Base-by-base conservation (phyloP, 108 stramenopile species). In the Stephanodiscus triporus region DNA sequence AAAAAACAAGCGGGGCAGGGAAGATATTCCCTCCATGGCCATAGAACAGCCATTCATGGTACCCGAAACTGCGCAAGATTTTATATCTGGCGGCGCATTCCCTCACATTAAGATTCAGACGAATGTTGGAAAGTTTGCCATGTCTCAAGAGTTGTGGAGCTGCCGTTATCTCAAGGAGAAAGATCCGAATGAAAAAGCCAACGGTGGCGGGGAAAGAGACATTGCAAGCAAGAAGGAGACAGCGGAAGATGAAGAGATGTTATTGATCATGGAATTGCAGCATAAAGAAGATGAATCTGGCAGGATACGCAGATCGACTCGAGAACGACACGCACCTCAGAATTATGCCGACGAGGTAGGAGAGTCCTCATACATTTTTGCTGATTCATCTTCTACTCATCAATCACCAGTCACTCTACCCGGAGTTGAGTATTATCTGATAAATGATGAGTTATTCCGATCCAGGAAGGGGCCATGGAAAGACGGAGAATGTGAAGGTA, bases 101-200 rank as follows among this genome's bases (percentile, higher is more conserved):
- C 77, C 77, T 67, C 77, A 78, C 51, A 56, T 78, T 42, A 78
- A 78, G 59, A 59, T 78, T 30, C 70, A 61, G 19, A 66, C 77
- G 9, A 62, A 67, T 66, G 70, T 78, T 1, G 42, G 45, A 27
- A 78, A 64, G 45, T 78, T 78, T 24, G 45, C 70, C 9, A 53
- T 71, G 59, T 47, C 77, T 3, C 55, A 67, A 51, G 66, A 78
- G 26, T 56, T 56, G 24, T 78, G 77, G 77, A 70, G 69, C 32
- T 78, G 77, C 43, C 77, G 77, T 2, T 66, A 76, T 54, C 10
- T 36, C n/a, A 26, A 38, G 13, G 49, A 58, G 24, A 8, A 30
- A 17, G 30, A 30, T 17, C 3, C 30, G 1, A 22, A 8, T 26
- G 23, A 24, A 24, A 32, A 32, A 58, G 26, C 30, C 57, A 34